phyloP scores from a whole-genome alignment of 2,329 filamentous ascomycete genomes.

The Capronia coronata region DNA sequence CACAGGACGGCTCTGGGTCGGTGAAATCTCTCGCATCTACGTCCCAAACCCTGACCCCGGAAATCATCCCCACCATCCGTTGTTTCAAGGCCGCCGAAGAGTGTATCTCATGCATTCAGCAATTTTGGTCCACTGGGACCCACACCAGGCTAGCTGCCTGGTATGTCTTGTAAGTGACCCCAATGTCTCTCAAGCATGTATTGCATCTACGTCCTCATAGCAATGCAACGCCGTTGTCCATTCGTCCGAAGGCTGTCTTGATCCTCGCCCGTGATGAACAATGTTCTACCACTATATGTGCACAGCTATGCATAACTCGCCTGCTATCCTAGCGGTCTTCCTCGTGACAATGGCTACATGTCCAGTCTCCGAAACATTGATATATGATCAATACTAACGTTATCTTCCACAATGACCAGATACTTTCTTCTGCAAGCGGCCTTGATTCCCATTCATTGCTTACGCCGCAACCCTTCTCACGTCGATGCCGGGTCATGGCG shows the following conservation, averaged over 20 bases:
- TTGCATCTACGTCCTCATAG: no score
- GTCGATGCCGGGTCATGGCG: constrained; percentile 31
- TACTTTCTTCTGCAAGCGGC: constrained; percentile 45
- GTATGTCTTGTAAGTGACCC: constrained; percentile 36
- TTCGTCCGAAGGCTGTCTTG: no score
- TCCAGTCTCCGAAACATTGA: no score
- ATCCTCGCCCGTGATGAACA: no score
- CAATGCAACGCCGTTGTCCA: no score
- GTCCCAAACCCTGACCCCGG: constrained; percentile 29
- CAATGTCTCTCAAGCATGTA: neutral
- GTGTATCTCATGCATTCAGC: constrained; percentile 39
- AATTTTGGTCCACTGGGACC: constrained; percentile 38
- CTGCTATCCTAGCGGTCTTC: no score
- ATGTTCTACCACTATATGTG: no score
- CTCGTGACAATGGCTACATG: no score
- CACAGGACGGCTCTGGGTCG: constrained; percentile 29
- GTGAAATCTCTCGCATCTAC: constrained; percentile 18
- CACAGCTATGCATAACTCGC: no score
- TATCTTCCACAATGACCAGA: constrained; percentile 2
- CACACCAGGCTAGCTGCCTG: constrained; percentile 40
- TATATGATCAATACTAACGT: no score
- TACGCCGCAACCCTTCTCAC: constrained; percentile 37
- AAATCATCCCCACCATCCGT: constrained; percentile 35
- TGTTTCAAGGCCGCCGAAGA: constrained; percentile 39
- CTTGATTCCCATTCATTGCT: constrained; percentile 41